Evolutionary conservation across 345 rosid species (phyloP), one percentile per base, ranked within the genome.

Genomic region (Corchorus capsularis): DNA sequence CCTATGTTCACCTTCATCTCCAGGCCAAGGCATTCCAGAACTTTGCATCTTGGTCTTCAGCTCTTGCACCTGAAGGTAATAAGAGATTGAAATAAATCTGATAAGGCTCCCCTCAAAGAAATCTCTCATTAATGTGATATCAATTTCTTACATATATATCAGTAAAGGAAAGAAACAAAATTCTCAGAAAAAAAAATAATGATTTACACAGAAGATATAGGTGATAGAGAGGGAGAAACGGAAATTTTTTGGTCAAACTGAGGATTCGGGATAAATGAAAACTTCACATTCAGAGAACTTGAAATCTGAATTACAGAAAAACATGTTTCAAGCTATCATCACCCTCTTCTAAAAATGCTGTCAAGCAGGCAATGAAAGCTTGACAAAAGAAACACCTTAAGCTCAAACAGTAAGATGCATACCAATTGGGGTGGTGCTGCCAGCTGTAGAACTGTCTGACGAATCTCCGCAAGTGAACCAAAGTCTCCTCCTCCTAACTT

Each of bases 1-100:
- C 82, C 97, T 81, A 69, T 80, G 78, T 71, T 91, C 90, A 69
- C 99, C 97, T 84, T 96, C 99, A 78, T 93, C 98, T 61, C 97
- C 99, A 37, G 99, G 99, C 99, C 99, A 96, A 69, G 98, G 97
- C 97, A 96, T 96, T 55, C 89, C 96, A 73, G 97, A 96, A 68
- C 72, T 83, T 85, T 84, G 79, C 98, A 96, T 92, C 79, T 86
- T 86, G 34, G 79, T 79, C 86, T 96, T 93, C 82, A 96, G 85
- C 82, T 96, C 99, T 86, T 85, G 86, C 73, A 93, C 95, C 99
- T 96, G 82, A 75, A 80, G 82, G 41, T 76, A 71, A 49, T 68
- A 34, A 71, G 61, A 75, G 11, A 49, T 73, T 62, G 9, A 63
- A 75, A 53, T 16, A 64, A 55, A 64, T 50, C 43, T 62, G 52